phyloP scores from a whole-genome alignment of 2,329 filamentous ascomycete species.

The Teratosphaeria viscida region DNA sequence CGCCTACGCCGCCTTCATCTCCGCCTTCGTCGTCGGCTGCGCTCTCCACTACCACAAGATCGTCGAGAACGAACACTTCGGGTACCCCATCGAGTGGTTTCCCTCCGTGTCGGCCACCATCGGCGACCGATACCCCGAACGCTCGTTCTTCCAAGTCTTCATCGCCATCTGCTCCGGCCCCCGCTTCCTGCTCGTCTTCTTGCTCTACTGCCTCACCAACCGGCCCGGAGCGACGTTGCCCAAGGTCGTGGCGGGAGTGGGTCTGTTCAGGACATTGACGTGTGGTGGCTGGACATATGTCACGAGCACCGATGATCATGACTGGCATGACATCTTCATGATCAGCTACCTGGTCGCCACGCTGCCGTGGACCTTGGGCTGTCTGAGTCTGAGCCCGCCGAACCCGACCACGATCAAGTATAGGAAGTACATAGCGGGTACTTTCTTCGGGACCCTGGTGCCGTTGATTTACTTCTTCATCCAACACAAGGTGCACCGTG shows the following conservation, averaged over 20 bases:
- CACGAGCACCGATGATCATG: slow-evolving; percentile 94
- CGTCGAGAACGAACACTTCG: slow-evolving; percentile 71
- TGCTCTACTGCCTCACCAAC: slow-evolving; percentile 85
- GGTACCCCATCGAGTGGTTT: slow-evolving; percentile 47
- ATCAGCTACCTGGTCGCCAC: slow-evolving; percentile 94
- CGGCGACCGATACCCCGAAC: slow-evolving; percentile 91
- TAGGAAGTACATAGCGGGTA: slow-evolving; percentile 68
- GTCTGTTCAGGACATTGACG: slow-evolving; percentile 78
- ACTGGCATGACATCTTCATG: slow-evolving; percentile 99
- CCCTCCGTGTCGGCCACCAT: slow-evolving; percentile 59
- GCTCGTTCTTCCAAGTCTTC: slow-evolving; percentile 93
- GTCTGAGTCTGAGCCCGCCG: slow-evolving; percentile 74
- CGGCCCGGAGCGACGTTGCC: slow-evolving; percentile 61
- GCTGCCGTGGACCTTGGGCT: slow-evolving; percentile 88
- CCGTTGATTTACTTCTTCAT: slow-evolving; percentile 96
- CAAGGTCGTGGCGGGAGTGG: slow-evolving; percentile 68
- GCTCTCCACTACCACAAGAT: slow-evolving; percentile 91
- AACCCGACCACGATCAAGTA: slow-evolving; percentile 78
- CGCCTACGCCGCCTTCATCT: slow-evolving; percentile 79
- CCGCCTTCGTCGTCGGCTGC: slow-evolving; percentile 69
- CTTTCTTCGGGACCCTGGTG: slow-evolving; percentile 84
- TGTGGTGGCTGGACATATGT: slow-evolving; percentile 98
- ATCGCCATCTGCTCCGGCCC: slow-evolving; percentile 95
- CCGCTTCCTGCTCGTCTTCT: slow-evolving; percentile 76
- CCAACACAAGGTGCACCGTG: slow-evolving; percentile 92